Evolutionary conservation across 2,329 filamentous ascomycete species (phyloP).

Genomic region (Botrytis cinerea): DNA sequence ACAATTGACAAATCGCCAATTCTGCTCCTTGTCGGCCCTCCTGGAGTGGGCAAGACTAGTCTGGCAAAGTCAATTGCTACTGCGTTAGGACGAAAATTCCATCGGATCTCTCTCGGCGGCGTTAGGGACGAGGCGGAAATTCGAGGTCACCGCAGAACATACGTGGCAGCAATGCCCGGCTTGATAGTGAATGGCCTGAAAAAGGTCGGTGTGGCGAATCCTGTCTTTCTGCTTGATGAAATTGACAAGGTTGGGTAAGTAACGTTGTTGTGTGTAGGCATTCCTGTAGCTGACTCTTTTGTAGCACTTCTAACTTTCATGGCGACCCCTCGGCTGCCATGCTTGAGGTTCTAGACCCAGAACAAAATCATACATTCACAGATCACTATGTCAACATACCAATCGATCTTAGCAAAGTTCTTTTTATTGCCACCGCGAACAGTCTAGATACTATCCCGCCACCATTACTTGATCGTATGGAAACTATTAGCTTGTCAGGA

Average conservation of each 20-base stretch:
- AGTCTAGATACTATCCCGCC: conserved; percentile 90
- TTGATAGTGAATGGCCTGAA: conserved; percentile 90
- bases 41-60: conserved; percentile 94
- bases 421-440: conserved; percentile 98
- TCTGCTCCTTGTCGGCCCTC: conserved; percentile 86
- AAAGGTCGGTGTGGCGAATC: conserved; percentile 94
- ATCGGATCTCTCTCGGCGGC: conserved; percentile 93
- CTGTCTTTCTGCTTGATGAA: conserved; percentile 93
- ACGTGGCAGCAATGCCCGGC: conserved; percentile 98
- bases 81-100: conserved; percentile 91
- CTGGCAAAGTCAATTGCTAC: conserved; percentile 90
- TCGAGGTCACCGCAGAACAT: conserved; percentile 88
- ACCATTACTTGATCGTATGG: conserved; percentile 95
- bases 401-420: conserved; percentile 91
- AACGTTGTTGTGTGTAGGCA: conserved; percentile 3
- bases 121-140: conserved; percentile 97
- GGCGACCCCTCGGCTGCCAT: conserved; percentile 96
- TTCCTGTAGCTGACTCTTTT: conserved; percentile 15
- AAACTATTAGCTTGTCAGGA: conserved; percentile 88
- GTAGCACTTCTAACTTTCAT: conserved; percentile 78
- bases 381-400: conserved; percentile 97
- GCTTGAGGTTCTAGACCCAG: conserved; percentile 95
- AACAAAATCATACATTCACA: conserved; percentile 92
- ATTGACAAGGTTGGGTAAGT: conserved; percentile 82
- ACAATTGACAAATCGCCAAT: conserved; percentile 97